A percentile compares a stretch with the other conserved stretches of the same genome.
phyloP scores from a whole-genome alignment of 1,139 yeast genomes.

The Saccharomyces hybrid region DNA sequence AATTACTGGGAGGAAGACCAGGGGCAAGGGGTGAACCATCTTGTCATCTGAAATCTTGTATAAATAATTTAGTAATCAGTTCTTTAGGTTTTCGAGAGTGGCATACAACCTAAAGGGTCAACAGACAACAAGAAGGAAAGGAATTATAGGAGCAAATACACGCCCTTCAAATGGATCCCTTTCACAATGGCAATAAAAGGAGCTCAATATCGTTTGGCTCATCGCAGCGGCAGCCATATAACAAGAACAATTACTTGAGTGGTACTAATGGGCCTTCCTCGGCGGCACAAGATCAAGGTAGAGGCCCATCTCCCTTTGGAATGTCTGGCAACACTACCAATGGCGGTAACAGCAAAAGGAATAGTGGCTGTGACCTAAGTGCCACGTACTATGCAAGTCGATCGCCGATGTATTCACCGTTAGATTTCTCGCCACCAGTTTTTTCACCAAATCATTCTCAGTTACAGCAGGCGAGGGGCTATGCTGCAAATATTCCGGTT shows the following conservation, averaged over 20 bases:
- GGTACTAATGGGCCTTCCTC: not conserved
- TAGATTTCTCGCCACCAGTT: constrained; percentile 18
- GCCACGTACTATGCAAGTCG: constrained; percentile 12
- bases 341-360: not conserved
- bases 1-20: not conserved
- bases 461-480: constrained; percentile 15
- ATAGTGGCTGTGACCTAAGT: constrained; percentile 1
- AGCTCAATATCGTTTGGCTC: not conserved
- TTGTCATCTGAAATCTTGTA: not conserved
- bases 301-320: constrained; percentile 2
- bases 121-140: not conserved
- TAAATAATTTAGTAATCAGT: not conserved
- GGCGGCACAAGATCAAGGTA: constrained; percentile 1
- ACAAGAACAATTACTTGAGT: not conserved
- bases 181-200: not conserved
- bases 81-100: not conserved
- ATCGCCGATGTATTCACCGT: constrained; percentile 28
- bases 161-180: not conserved
- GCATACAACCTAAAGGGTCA: not conserved
- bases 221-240: not conserved
- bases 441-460: constrained; percentile 15
- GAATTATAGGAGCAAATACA: not conserved
- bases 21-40: not conserved
- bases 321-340: constrained; percentile 1
- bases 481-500: constrained; percentile 6